Percentiles rank a stretch among this genome's conserved stretches.
phyloP scores from a whole-genome alignment of 75 land plant genomes.

The Pinus albicaulis region DNA sequence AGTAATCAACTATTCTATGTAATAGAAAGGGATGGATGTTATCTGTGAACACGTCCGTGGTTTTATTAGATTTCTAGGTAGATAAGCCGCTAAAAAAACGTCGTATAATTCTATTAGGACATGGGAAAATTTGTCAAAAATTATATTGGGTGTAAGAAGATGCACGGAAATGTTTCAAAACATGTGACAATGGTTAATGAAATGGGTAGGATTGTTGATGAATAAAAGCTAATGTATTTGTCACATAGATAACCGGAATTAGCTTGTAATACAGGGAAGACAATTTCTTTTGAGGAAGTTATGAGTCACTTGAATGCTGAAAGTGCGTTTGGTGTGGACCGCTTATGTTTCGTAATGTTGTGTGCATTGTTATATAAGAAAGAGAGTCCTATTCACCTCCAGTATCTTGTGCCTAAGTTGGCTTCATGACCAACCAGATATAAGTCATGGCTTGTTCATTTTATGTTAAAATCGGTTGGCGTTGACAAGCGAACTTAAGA shows the following conservation, averaged over 20 bases:
- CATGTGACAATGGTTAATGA: slow-evolving; percentile 98
- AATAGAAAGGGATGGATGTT: too few species aligned
- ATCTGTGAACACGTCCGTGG: fast-evolving
- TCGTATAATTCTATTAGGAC: slow-evolving; percentile 39
- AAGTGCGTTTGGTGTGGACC: slow-evolving; percentile 71
- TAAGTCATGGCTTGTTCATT: slow-evolving; percentile 89
- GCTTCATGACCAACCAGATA: slow-evolving; percentile 71
- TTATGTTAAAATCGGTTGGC: slow-evolving; percentile 88
- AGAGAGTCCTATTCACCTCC: slow-evolving; percentile 87
- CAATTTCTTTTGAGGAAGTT: slow-evolving; percentile 94
- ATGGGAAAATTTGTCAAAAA: slow-evolving; percentile 99
- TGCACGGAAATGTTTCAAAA: slow-evolving; percentile 99
- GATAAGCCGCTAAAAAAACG: too few species aligned
- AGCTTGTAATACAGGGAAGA: slow-evolving; percentile 89
- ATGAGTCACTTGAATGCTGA: slow-evolving; percentile 75
- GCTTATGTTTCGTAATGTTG: slow-evolving; percentile 75
- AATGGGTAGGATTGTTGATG: slow-evolving; percentile 93
- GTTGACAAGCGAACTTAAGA: slow-evolving; percentile 92
- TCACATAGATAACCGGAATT: slow-evolving; percentile 97
- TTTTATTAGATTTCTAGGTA: too few species aligned
- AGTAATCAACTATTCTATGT: fast-evolving
- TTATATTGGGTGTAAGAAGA: slow-evolving; percentile 90
- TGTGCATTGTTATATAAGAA: slow-evolving; percentile 97
- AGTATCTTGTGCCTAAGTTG: slow-evolving; percentile 83
- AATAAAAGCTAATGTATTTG: slow-evolving; percentile 85